phyloP scores from a whole-genome alignment of 257 asterid species.

The Anisodus acutangulus region DNA sequence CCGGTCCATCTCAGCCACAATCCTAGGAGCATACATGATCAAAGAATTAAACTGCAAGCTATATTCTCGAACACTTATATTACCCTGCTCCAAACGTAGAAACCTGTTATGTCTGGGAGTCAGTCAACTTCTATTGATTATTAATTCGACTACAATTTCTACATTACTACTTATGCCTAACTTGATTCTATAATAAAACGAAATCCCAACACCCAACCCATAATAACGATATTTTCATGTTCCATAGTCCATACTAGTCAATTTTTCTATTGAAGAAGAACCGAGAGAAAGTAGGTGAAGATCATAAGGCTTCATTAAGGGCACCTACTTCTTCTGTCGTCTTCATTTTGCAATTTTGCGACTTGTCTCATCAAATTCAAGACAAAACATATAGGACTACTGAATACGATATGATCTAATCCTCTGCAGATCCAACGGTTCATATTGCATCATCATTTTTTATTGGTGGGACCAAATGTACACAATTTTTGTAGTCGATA shows the following conservation, averaged over 20 bases:
- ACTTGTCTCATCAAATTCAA: too few species aligned
- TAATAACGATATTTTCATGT: too few species aligned
- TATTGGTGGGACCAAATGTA: not conserved
- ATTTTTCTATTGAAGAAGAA: not conserved
- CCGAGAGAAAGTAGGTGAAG: not conserved
- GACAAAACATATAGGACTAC: not conserved
- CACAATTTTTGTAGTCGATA: not conserved
- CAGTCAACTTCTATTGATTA: too few species aligned
- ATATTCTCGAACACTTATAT: too few species aligned
- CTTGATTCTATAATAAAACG: too few species aligned
- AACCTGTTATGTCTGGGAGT: too few species aligned
- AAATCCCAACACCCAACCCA: not conserved
- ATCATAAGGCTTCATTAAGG: not conserved
- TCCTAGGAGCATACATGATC: too few species aligned
- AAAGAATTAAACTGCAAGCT: too few species aligned
- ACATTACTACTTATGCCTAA: too few species aligned
- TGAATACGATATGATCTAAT: not conserved
- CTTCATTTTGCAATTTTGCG: not conserved
- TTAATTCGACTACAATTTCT: too few species aligned
- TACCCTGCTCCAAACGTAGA: too few species aligned
- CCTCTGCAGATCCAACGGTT: not conserved
- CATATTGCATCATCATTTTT: not conserved
- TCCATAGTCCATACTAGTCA: not conserved
- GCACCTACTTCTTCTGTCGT: not conserved
- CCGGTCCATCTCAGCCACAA: too few species aligned